Conservation (phyloP, 2,329 filamentous ascomycete species). For the Trichophaea hybrida region DNA sequence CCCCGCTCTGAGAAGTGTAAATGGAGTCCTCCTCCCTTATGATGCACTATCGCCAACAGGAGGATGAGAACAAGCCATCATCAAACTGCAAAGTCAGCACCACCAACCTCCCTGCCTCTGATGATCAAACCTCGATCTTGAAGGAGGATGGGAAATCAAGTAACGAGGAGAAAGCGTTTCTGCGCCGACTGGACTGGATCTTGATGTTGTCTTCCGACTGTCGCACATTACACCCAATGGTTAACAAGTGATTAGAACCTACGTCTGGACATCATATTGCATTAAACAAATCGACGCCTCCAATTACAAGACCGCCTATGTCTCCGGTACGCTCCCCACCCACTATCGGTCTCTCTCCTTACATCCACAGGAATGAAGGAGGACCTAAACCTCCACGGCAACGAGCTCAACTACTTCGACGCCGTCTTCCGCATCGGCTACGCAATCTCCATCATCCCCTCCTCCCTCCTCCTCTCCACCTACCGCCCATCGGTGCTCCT, state of each 20-base stretch:
- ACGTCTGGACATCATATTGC: conserved; percentile 1
- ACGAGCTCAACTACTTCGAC: conserved; percentile 41
- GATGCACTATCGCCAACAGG: neutral
- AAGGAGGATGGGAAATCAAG: neutral
- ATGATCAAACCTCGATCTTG: neutral
- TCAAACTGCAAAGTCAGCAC: neutral
- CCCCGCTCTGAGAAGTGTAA: too few species aligned
- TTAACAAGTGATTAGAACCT: neutral
- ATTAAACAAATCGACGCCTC: conserved; percentile 7
- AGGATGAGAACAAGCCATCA: neutral
- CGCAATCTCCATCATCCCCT: conserved; percentile 36
- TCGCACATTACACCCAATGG: neutral
- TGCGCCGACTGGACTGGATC: neutral
- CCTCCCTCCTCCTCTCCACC: conserved; percentile 33
- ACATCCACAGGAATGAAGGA: conserved; percentile 34
- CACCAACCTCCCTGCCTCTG: too few species aligned
- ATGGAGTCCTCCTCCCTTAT: neutral
- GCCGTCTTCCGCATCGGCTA: conserved; percentile 48
- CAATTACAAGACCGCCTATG: conserved; percentile 7
- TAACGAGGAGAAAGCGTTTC: neutral
- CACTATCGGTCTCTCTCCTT: neutral
- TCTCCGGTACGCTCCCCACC: neutral
- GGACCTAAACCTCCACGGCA: conserved; percentile 39
- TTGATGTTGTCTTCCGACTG: neutral
- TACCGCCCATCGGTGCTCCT: conserved; percentile 35